A percentile compares a stretch with the other conserved stretches of the same genome.
Evolutionary conservation across 108 stramenopile genomes (phyloP).

Genomic region (Stephanodiscus triporus): DNA sequence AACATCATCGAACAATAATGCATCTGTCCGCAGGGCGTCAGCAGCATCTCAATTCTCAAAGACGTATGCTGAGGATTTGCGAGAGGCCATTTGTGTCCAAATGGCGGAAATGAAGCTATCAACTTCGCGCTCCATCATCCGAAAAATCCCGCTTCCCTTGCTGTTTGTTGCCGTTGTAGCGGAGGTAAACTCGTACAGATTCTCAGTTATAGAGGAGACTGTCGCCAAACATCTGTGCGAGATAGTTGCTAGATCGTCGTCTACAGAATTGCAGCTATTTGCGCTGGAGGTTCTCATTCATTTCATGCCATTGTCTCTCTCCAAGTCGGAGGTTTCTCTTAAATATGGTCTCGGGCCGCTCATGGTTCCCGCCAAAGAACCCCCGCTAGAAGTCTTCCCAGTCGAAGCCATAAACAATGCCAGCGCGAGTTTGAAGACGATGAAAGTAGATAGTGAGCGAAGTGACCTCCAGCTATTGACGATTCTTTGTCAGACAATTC

Average conservation of each 20-base stretch:
- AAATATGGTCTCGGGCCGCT: conserved; percentile 26
- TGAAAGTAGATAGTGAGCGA: conserved; percentile 3
- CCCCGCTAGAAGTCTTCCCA: conserved; percentile 30
- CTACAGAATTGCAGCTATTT: conserved; percentile 57
- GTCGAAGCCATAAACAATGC: not conserved
- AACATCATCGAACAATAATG: conserved; percentile 10
- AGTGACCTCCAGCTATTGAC: conserved; percentile 45
- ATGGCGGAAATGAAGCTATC: conserved; percentile 52
- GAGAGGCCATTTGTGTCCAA: conserved; percentile 44
- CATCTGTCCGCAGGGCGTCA: conserved; percentile 17
- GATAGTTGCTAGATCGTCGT: conserved; percentile 56
- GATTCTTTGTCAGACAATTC: conserved; percentile 73
- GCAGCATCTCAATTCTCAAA: conserved; percentile 45
- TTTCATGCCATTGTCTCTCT: conserved; percentile 62
- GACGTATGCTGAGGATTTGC: conserved; percentile 65
- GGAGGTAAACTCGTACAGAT: conserved; percentile 71
- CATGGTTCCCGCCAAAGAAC: conserved; percentile 18
- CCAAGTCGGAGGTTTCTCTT: conserved; percentile 15
- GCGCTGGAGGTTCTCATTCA: conserved; percentile 75
- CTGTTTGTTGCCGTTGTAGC: conserved; percentile 68
- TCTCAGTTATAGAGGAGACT: conserved; percentile 46
- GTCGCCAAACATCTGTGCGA: conserved; percentile 62
- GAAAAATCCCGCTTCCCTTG: conserved; percentile 63
- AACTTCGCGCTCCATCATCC: conserved; percentile 50
- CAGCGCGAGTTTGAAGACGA: not conserved